A percentile compares a stretch with the other conserved stretches of the same genome.
These are phyloP conservation scores for Termitomyces sp. DNA, from an alignment of 768 basidiomycete species.

Conservation along the genomic window DNA sequence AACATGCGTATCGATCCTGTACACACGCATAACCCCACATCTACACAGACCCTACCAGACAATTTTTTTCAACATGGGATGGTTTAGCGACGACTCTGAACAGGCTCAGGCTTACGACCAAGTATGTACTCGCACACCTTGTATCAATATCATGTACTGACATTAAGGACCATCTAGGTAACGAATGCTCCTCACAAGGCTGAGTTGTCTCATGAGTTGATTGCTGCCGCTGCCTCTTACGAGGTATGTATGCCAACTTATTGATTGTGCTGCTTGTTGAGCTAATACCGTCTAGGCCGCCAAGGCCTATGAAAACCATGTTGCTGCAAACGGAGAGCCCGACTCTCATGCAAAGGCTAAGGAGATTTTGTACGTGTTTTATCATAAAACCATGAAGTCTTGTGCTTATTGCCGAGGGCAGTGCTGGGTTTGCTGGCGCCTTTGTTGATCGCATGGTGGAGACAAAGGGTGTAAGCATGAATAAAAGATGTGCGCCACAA, in stretches of 20 bases:
- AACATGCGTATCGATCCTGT: neutral
- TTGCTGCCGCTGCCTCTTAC: slow-evolving; percentile 65
- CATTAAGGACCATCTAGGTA: slow-evolving; percentile 29
- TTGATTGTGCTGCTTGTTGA: neutral
- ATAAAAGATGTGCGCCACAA: neutral
- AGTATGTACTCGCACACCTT: slow-evolving; percentile 19
- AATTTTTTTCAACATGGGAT: slow-evolving; percentile 32
- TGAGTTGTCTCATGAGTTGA: slow-evolving; percentile 58
- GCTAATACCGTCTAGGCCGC: slow-evolving; percentile 41
- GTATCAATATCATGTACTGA: neutral
- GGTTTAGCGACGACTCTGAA: slow-evolving; percentile 37
- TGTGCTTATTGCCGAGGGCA: slow-evolving; percentile 2
- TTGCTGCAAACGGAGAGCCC: slow-evolving; percentile 43
- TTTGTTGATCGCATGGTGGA: slow-evolving; percentile 54
- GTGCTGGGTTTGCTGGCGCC: slow-evolving; percentile 53
- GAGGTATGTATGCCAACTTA: slow-evolving; percentile 36
- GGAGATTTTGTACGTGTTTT: slow-evolving; percentile 39
- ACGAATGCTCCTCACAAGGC: slow-evolving; percentile 52
- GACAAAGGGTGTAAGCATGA: slow-evolving; percentile 41
- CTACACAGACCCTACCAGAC: neutral
- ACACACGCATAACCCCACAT: neutral
- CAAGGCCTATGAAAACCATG: slow-evolving; percentile 61
- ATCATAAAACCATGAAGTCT: neutral
- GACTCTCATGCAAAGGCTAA: slow-evolving; percentile 52
- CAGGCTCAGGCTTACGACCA: slow-evolving; percentile 38